These are phyloP conservation scores for Scheffersomyces titani DNA, from an alignment of 1,139 yeast species.

Conservation along the genomic window DNA sequence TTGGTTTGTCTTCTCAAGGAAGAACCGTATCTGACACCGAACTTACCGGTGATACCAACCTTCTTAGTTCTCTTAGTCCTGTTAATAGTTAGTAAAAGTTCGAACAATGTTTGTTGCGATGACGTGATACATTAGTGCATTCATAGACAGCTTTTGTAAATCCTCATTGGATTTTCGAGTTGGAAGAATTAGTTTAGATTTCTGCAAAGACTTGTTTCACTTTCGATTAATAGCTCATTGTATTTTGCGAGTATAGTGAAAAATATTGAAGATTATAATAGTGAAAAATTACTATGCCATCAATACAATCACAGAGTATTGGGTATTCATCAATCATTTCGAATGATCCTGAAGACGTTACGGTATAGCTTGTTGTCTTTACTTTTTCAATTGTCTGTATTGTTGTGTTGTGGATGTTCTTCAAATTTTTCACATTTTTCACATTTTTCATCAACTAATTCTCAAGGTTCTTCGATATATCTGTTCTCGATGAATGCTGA, in stretches of 20 bases:
- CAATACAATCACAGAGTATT: background rate
- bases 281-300: background rate
- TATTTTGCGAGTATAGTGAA: background rate
- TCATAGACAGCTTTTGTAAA: too few relatives aligned
- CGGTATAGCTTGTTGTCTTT: background rate
- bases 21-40: constrained; percentile 99
- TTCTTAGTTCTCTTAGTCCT: constrained; percentile 99
- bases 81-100: constrained; percentile 40
- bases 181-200: too few relatives aligned
- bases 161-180: too few relatives aligned
- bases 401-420: background rate
- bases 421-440: background rate
- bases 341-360: background rate
- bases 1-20: constrained; percentile 99
- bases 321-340: background rate
- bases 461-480: background rate
- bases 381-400: background rate
- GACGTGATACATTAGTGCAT: background rate
- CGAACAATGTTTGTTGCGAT: constrained; percentile 6
- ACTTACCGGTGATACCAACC: constrained; percentile 99
- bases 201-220: too few relatives aligned
- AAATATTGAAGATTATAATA: background rate
- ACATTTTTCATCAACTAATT: too few relatives aligned
- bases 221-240: background rate
- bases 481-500: background rate